Conservation (phyloP, 2,329 filamentous ascomycete species). For the Penicillium sp. region DNA sequence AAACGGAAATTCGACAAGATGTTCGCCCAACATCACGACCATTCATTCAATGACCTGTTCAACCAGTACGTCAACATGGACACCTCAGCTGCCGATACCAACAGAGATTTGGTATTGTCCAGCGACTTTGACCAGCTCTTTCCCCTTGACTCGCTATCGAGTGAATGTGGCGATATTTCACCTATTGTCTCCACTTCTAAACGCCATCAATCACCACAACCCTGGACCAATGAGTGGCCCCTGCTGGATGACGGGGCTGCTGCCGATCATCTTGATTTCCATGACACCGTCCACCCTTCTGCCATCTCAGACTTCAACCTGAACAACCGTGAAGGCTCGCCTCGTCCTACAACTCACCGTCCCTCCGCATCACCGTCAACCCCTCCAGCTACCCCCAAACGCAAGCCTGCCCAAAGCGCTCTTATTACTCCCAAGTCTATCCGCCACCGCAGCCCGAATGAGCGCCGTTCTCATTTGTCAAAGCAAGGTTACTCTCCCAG, state of each 20-base stretch:
- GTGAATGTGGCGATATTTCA: conserved; percentile 51
- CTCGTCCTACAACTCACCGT: conserved; percentile 20
- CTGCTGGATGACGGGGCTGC: conserved; percentile 49
- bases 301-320: conserved; percentile 32
- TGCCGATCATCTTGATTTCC: conserved; percentile 32
- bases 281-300: conserved; percentile 40
- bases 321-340: conserved; percentile 34
- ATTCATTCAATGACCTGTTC: conserved; percentile 60
- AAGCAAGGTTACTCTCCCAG: conserved; percentile 48
- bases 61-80: conserved; percentile 61
- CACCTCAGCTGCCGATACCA: conserved; percentile 47
- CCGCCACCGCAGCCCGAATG: conserved; percentile 42
- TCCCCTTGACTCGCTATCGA: conserved; percentile 49
- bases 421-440: conserved; percentile 39
- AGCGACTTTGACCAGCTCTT: conserved; percentile 52
- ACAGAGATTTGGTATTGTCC: conserved; percentile 48
- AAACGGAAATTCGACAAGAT: conserved; percentile 49
- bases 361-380: conserved; percentile 34
- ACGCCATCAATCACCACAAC: conserved; percentile 44
- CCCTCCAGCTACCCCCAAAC: conserved; percentile 37
- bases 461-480: conserved; percentile 37
- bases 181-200: conserved; percentile 48
- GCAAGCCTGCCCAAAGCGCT: conserved; percentile 37
- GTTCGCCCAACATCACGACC: conserved; percentile 47
- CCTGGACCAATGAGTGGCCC: conserved; percentile 54